phyloP scores from a whole-genome alignment of 2,329 filamentous ascomycete genomes.

The Fusarium sarcochroum region DNA sequence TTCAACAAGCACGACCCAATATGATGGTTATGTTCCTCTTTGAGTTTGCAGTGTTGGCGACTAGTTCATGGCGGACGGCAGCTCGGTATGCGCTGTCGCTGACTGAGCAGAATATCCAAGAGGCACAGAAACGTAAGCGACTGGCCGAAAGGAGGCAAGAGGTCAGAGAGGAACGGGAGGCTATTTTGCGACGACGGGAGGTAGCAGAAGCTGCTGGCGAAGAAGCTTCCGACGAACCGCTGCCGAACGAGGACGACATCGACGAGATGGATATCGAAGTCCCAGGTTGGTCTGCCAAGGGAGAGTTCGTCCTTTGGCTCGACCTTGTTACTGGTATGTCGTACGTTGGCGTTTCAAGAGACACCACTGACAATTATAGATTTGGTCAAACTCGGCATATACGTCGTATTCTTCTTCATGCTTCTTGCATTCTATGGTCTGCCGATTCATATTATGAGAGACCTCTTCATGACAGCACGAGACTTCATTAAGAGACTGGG shows the following conservation, averaged over 20 bases:
- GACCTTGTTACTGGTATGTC: conserved; percentile 83
- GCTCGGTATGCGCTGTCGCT: conserved; percentile 84
- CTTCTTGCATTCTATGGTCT: conserved; percentile 94
- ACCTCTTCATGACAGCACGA: conserved; percentile 92
- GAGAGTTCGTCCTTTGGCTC: conserved; percentile 89
- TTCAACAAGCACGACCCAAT: conserved; percentile 89
- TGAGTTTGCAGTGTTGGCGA: conserved; percentile 90
- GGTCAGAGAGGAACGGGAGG: conserved; percentile 70
- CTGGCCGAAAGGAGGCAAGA: conserved; percentile 78
- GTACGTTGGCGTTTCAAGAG: background rate
- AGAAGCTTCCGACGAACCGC: conserved; percentile 67
- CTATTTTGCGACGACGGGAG: conserved; percentile 65
- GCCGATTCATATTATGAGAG: conserved; percentile 95
- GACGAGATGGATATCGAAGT: conserved; percentile 97
- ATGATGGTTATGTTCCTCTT: conserved; percentile 99
- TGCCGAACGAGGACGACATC: conserved; percentile 79
- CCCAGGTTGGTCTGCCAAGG: conserved; percentile 96
- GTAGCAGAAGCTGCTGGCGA: conserved; percentile 66
- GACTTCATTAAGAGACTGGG: conserved; percentile 92
- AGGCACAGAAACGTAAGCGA: conserved; percentile 78
- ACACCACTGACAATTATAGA: conserved; percentile 66
- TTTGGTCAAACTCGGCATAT: conserved; percentile 90
- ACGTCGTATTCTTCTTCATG: conserved; percentile 92
- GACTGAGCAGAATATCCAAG: conserved; percentile 81
- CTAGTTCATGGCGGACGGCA: conserved; percentile 84